Conservation (phyloP, 352 stramenopile genomes). For the Phytophthora vignae region DNA sequence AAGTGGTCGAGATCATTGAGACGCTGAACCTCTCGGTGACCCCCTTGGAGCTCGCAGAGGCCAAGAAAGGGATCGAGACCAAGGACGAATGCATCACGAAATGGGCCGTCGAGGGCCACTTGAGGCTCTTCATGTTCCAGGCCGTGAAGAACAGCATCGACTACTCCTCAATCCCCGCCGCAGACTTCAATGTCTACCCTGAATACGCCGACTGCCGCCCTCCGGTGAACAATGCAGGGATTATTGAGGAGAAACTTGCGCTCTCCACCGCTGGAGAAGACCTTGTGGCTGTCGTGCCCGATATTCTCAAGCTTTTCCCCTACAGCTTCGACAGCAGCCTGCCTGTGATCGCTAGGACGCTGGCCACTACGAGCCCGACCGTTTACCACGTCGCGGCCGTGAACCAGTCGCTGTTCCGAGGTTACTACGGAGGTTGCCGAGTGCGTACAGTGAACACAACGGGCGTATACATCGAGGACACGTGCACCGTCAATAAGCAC, state of each 20-base stretch:
- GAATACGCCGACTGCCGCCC: slow-evolving; percentile 37
- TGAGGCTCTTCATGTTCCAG: slow-evolving; percentile 34
- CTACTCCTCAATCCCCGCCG: slow-evolving; percentile 38
- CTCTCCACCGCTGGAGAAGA: slow-evolving; percentile 26
- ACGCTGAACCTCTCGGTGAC: slow-evolving; percentile 17
- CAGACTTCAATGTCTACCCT: slow-evolving; percentile 37
- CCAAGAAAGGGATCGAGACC: slow-evolving; percentile 7
- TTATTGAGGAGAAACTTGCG: slow-evolving; percentile 23
- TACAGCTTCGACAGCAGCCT: slow-evolving; percentile 37
- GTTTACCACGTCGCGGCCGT: slow-evolving; percentile 29
- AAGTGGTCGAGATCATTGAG: slow-evolving; percentile 19
- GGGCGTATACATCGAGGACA: slow-evolving; percentile 30
- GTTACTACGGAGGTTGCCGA: slow-evolving; percentile 33
- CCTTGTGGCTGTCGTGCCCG: slow-evolving; percentile 29
- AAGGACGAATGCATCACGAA: slow-evolving; percentile 17
- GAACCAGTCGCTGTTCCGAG: slow-evolving; percentile 33
- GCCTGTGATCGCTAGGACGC: slow-evolving; percentile 6
- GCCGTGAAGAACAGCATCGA: slow-evolving; percentile 31
- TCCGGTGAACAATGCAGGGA: slow-evolving; percentile 14
- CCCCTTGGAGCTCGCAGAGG: slow-evolving; percentile 16
- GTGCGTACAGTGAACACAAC: slow-evolving; percentile 30
- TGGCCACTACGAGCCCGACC: slow-evolving; percentile 19
- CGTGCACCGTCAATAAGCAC: slow-evolving; percentile 17
- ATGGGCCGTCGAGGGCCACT: slow-evolving; percentile 19
- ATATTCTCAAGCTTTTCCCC: slow-evolving; percentile 35